A percentile compares a stretch with the other conserved stretches of the same genome.
phyloP scores from a whole-genome alignment of 1,139 yeast genomes.

The Hyphopichia pseudoburtonii region DNA sequence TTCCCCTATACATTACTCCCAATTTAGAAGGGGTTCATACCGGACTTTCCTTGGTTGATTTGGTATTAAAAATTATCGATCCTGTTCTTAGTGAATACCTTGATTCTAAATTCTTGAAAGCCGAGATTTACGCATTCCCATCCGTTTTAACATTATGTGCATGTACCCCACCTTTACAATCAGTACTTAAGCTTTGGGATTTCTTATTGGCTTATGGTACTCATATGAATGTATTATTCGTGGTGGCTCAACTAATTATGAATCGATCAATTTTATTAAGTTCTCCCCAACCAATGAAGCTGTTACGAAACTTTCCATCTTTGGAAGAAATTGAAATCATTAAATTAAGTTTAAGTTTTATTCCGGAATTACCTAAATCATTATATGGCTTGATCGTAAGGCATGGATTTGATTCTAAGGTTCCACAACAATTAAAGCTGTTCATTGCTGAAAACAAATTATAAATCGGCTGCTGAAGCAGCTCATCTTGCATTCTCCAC shows the following conservation, averaged over 20 bases:
- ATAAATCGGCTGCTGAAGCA: background rate
- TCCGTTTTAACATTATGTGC: constrained; percentile 85
- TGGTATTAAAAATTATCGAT: constrained; percentile 70
- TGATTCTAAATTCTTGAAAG: constrained; percentile 64
- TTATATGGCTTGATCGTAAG: constrained; percentile 68
- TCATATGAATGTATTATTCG: constrained; percentile 80
- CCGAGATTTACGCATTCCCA: constrained; percentile 88
- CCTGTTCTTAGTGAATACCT: constrained; percentile 64
- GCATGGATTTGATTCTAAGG: constrained; percentile 65
- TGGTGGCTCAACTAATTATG: constrained; percentile 79
- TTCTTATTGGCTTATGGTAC: constrained; percentile 88
- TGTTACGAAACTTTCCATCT: constrained; percentile 71
- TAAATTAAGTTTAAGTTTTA: constrained; percentile 75
- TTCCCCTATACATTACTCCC: constrained; percentile 79
- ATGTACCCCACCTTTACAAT: constrained; percentile 81
- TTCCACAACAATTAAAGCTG: constrained; percentile 36
- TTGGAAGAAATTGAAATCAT: constrained; percentile 75
- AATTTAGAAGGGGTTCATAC: constrained; percentile 82
- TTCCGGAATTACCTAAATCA: constrained; percentile 69
- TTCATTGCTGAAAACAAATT: constrained; percentile 16
- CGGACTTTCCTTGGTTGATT: constrained; percentile 68
- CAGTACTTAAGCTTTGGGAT: constrained; percentile 84
- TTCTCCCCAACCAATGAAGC: constrained; percentile 69
- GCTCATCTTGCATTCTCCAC: too few relatives aligned
- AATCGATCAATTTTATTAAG: constrained; percentile 61